Evolutionary conservation across 2,329 filamentous ascomycete species (phyloP), one percentile per base, ranked within the genome.

Genomic region (Nemania sp.): DNA sequence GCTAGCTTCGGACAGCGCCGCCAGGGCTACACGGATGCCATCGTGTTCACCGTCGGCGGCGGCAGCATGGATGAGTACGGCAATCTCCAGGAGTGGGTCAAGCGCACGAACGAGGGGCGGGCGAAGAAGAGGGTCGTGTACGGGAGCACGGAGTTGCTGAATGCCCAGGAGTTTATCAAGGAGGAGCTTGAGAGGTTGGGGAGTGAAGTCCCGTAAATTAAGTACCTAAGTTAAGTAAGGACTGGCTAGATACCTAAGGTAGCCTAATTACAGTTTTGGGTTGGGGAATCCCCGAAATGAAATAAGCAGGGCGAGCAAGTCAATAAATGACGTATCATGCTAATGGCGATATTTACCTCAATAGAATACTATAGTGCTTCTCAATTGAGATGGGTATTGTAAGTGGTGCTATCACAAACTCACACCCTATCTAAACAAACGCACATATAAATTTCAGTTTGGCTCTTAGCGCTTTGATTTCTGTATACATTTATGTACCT

Each of bases 11-110:
- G 95, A 1, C 95, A 98, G 80, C 84, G 94, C 68, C 85, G 95
- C 62, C 94, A 97, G 76, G 94, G 93, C 0, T 98, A 95, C 80
- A 92, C 89, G 56, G 94, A 97, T 76, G 93, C 93, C 0, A 91
- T 97, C 62, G 93, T 97, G n/a, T 97, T 98, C 77, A 95, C 93
- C 0, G 93, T 97, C 2, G 96, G 96, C 3, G 96, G 97, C 54
- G 96, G 96, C 49, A 98, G 94, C 78, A 98, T 99, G 93, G 96
- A 99, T 74, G 96, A 99, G 79, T 99, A 98, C 78, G 95, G 94
- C 22, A 99, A 99, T 80, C 79, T 99, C 78, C 93, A 97, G 78
- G 96, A 98, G 77, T 99, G 96, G 96, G 93, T 95, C 5, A 89
- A 89, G 79, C 87, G 95, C 72, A 94, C 93, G 3, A 85, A 86